These are phyloP conservation scores for Cenchrus americanus DNA, from an alignment of 176 grass and related monocot species.

Conservation along the genomic window DNA sequence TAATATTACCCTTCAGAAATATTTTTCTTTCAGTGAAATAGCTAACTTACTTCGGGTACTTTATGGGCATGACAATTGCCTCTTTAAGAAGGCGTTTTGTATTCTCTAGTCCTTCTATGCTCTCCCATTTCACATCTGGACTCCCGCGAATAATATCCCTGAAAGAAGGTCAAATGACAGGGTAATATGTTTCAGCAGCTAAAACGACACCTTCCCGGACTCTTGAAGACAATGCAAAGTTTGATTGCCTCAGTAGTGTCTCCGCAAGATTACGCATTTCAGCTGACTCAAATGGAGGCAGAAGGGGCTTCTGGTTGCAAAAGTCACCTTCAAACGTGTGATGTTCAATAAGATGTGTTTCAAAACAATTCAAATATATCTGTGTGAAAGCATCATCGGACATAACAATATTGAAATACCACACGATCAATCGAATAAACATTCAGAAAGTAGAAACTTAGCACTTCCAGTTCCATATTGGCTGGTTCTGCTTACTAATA, in stretches of 20 bases:
- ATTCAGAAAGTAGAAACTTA: not conserved
- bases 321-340: slow-evolving; percentile 32
- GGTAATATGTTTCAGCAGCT: slow-evolving; percentile 20
- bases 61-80: slow-evolving; percentile 96
- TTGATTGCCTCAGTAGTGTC: slow-evolving; percentile 72
- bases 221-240: not conserved
- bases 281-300: slow-evolving; percentile 83
- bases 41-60: too few relatives aligned
- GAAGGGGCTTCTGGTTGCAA: slow-evolving; percentile 83
- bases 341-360: not conserved
- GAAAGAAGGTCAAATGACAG: not conserved
- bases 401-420: not conserved
- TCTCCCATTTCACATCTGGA: too few relatives aligned
- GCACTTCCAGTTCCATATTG: not conserved
- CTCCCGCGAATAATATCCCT: too few relatives aligned
- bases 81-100: slow-evolving; percentile 93
- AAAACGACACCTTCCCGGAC: not conserved
- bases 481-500: not conserved
- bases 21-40: slow-evolving; percentile 14
- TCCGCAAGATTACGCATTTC: slow-evolving; percentile 90
- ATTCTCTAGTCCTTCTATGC: slow-evolving; percentile 92
- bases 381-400: not conserved
- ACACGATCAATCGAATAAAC: not conserved
- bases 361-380: not conserved
- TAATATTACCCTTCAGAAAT: not conserved